Evolutionary conservation across 2,329 filamentous ascomycete genomes (phyloP), one percentile per base, ranked within the genome.

Genomic region (Fusarium sacchari): DNA sequence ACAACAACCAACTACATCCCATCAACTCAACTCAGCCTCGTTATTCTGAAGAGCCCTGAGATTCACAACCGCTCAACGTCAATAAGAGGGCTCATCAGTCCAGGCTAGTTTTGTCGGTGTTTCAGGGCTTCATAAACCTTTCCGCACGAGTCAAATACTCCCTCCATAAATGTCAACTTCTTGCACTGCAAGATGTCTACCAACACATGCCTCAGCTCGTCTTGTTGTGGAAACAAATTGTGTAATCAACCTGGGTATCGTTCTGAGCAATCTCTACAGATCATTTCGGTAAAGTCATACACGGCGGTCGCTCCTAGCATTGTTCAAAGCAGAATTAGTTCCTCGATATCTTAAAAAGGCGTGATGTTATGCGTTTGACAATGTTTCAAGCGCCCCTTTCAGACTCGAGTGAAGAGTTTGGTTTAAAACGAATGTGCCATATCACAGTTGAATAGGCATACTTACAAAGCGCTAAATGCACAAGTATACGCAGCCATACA

Each of bases 401-500:
- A 13, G n/a, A 6, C n/a, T 14, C 10, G 40, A 24, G 40, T 7
- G 6, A 9, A n/a, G 40, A 24, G n/a, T 17, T 24, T 43, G 17
- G 18, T 26, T 12, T 4, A 11, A 7, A 44, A 9, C 17, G 7
- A 17, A 44, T 44, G 15, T 26, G 42, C 17, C 43, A 26, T 44
- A 44, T 14, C 5, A 12, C 15, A 20, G 43, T 26, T 44, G 11
- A 6, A 13, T 13, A 20, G 24, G 12, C 11, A 26, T 5, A 20
- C 11, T 7, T 20, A 12, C 24, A 44, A 44, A 44, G 17, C 12
- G 24, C 17, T 24, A 44, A 20, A 20, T 26, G 6, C 24, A 12
- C 7, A 12, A 20, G 6, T 0, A 11, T 18, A 44, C 18, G 7
- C 7, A 0, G 11, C 1, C 15, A 44, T 20, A 20, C 18, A 9